Evolutionary conservation across 345 rosid genomes (phyloP).

Genomic region (Salix dunnii): DNA sequence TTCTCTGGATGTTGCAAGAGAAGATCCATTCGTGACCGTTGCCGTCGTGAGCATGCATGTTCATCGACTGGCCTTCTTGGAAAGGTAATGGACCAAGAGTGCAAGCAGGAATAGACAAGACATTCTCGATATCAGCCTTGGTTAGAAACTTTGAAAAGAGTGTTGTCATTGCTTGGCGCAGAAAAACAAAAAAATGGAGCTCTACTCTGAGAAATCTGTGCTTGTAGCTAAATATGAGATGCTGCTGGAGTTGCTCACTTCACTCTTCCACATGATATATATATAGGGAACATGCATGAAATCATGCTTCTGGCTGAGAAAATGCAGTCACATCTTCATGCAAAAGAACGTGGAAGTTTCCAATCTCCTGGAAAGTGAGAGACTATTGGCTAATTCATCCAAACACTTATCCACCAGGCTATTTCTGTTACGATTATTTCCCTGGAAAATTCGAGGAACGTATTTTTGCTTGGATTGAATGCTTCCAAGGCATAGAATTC

Average conservation of each 20-base stretch:
- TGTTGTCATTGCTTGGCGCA: background rate
- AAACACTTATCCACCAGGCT: background rate
- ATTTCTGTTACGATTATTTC: background rate
- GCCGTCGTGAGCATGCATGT: constrained; percentile 4
- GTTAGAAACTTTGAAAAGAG: background rate
- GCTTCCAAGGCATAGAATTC: background rate
- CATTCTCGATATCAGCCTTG: background rate
- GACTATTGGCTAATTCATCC: background rate
- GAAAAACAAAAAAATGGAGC: background rate
- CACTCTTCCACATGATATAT: background rate
- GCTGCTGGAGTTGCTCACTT: background rate
- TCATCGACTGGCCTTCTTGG: background rate
- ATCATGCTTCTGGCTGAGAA: background rate
- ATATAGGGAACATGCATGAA: background rate
- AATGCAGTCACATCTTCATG: background rate
- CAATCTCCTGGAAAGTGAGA: background rate
- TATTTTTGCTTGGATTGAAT: background rate
- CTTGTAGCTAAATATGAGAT: background rate
- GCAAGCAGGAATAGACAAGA: background rate
- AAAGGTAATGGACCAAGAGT: background rate
- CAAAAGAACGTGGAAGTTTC: background rate
- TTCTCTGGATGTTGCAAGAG: background rate
- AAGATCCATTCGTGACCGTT: background rate
- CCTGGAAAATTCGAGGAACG: background rate
- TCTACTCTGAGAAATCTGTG: background rate